Conservation (phyloP, 257 asterid genomes). For the Solanum paucissectum region DNA sequence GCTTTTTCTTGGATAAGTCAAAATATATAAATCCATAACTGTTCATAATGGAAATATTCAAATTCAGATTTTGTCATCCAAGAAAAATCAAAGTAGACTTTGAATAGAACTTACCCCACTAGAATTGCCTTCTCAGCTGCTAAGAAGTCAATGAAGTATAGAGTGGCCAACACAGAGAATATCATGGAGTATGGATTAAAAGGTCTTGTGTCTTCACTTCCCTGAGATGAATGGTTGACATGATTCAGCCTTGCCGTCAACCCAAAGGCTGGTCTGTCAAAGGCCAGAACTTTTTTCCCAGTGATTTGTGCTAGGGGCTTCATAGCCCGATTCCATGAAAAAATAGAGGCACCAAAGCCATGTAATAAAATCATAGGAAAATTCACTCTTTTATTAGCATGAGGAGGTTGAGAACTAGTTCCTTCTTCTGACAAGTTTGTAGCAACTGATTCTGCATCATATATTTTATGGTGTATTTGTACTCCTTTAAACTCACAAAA, state of each 20-base stretch:
- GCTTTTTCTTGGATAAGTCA: neutral
- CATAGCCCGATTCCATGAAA: slow-evolving; percentile 79
- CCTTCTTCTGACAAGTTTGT: slow-evolving; percentile 17
- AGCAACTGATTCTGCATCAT: slow-evolving; percentile 29
- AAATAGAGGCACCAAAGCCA: slow-evolving; percentile 92
- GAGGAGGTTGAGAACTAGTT: slow-evolving; percentile 15
- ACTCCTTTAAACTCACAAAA: slow-evolving; percentile 87
- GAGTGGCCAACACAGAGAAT: slow-evolving; percentile 67
- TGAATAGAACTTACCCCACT: slow-evolving; percentile 60
- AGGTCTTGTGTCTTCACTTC: slow-evolving; percentile 33
- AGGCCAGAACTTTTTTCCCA: slow-evolving; percentile 77
- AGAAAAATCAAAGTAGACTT: slow-evolving; percentile 4
- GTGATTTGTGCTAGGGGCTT: slow-evolving; percentile 46
- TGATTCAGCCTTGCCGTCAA: slow-evolving; percentile 62
- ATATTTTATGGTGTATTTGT: slow-evolving; percentile 75
- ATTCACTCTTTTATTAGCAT: slow-evolving; percentile 12
- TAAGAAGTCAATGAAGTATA: slow-evolving; percentile 63
- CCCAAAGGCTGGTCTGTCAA: slow-evolving; percentile 97
- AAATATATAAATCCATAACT: neutral
- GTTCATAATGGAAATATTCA: neutral
- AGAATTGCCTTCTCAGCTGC: slow-evolving; percentile 70
- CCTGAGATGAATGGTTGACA: slow-evolving; percentile 13
- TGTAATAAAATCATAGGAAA: slow-evolving; percentile 82
- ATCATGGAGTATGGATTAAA: slow-evolving; percentile 68
- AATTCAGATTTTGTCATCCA: neutral